phyloP scores from a whole-genome alignment of 495 filamentous ascomycete genomes.

The Choiromyces venosus region DNA sequence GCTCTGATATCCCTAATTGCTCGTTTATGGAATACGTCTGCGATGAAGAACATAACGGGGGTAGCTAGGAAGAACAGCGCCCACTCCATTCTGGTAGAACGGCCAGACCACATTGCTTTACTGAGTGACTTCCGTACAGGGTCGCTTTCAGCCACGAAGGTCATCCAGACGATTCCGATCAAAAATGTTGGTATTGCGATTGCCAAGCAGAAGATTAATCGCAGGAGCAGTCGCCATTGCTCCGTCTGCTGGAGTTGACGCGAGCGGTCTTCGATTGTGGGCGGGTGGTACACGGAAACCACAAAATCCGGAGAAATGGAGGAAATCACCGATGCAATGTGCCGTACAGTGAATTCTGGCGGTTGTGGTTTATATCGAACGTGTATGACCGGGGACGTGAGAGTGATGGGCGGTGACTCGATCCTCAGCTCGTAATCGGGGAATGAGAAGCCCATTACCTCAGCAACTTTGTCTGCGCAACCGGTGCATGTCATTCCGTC shows the following conservation, averaged over 20 bases:
- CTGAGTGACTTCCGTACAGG: conserved; percentile 57
- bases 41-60: conserved; percentile 78
- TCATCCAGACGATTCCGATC: conserved; percentile 87
- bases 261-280: conserved; percentile 75
- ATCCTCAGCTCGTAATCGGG: conserved; percentile 42
- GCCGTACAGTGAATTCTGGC: conserved; percentile 67
- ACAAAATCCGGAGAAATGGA: conserved; percentile 58
- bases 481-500: conserved; percentile 81
- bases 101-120: conserved; percentile 59
- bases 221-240: conserved; percentile 53
- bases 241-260: conserved; percentile 62
- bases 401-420: conserved; percentile 47
- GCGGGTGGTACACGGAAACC: conserved; percentile 65
- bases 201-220: conserved; percentile 62
- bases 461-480: conserved; percentile 59
- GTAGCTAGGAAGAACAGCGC: conserved; percentile 77
- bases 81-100: conserved; percentile 70
- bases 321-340: conserved; percentile 61
- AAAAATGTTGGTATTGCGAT: conserved; percentile 80
- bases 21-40: conserved; percentile 74
- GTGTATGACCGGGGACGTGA: conserved; percentile 59
- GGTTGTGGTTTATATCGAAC: conserved; percentile 62
- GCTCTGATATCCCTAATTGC: conserved; percentile 71
- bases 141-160: conserved; percentile 58
- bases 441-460: not conserved